Conservation (phyloP, 208 protist genomes). For the Trypanosomatidae sp. region DNA sequence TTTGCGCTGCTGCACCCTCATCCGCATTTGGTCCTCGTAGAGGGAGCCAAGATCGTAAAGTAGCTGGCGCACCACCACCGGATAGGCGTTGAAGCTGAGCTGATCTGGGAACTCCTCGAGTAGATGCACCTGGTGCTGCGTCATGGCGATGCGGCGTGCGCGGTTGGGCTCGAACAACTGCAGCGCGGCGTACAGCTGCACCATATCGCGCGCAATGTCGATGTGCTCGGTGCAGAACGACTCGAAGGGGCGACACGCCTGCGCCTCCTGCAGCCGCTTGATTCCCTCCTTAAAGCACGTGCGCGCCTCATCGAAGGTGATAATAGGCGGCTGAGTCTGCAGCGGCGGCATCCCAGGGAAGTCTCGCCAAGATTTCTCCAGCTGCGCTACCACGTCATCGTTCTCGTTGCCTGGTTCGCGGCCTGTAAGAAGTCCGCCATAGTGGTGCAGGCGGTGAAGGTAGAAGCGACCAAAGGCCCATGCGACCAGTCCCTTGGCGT, state of each 20-base stretch:
- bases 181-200: constrained; percentile 59
- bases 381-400: constrained; percentile 19
- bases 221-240: constrained; percentile 85
- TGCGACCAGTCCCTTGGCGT: constrained; percentile 62
- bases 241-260: constrained; percentile 83
- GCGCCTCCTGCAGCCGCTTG: constrained; percentile 63
- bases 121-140: constrained; percentile 62
- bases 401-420: constrained; percentile 6
- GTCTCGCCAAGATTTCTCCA: constrained; percentile 55
- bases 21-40: constrained; percentile 63
- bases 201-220: constrained; percentile 66
- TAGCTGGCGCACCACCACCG: constrained; percentile 75
- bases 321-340: constrained; percentile 35
- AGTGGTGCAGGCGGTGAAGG: constrained; percentile 72
- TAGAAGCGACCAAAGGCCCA: constrained; percentile 79
- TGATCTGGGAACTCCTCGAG: constrained; percentile 71
- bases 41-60: constrained; percentile 83
- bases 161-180: constrained; percentile 64
- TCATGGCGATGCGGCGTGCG: constrained; percentile 69
- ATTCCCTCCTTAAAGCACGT: constrained; percentile 78
- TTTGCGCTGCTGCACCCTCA: constrained; percentile 68
- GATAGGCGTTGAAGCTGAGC: constrained; percentile 90
- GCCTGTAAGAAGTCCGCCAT: constrained; percentile 26
- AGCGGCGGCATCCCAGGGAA: constrained; percentile 59
- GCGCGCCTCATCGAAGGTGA: constrained; percentile 69